Conservation (phyloP, 1,139 yeast species). For the Entelexis paramagnoliae region DNA sequence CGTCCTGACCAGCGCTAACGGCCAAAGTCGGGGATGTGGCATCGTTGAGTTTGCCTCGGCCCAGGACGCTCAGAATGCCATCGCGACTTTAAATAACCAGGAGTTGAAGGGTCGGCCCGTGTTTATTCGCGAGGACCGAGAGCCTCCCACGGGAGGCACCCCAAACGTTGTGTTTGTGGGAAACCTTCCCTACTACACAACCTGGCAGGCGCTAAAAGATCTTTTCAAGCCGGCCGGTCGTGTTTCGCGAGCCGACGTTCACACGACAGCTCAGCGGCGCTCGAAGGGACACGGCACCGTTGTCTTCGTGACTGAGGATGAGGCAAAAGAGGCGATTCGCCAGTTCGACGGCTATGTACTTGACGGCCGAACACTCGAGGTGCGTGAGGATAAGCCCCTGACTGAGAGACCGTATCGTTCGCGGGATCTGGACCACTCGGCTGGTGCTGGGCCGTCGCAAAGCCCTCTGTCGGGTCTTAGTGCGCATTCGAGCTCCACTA, state of each 20-base stretch:
- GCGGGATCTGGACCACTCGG: background rate
- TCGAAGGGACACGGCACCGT: slow-evolving; percentile 61
- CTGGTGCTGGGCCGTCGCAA: background rate
- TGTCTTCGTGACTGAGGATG: slow-evolving; percentile 40
- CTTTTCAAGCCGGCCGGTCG: slow-evolving; percentile 38
- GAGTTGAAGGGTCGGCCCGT: slow-evolving; percentile 68
- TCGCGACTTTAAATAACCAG: slow-evolving; percentile 56
- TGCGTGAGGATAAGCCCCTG: slow-evolving; percentile 40
- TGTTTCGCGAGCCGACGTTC: slow-evolving; percentile 48
- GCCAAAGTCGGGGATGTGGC: slow-evolving; percentile 60
- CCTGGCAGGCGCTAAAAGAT: slow-evolving; percentile 47
- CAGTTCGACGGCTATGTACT: slow-evolving; percentile 43
- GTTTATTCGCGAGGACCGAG: slow-evolving; percentile 63
- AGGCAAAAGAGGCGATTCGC: slow-evolving; percentile 44
- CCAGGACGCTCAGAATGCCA: slow-evolving; percentile 67
- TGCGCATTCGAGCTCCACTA: background rate
- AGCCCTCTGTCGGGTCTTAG: background rate
- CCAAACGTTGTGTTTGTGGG: slow-evolving; percentile 37
- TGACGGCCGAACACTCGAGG: slow-evolving; percentile 51
- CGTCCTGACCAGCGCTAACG: slow-evolving; percentile 71
- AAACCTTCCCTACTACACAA: slow-evolving; percentile 48
- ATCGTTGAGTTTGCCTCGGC: slow-evolving; percentile 73
- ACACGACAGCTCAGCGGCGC: slow-evolving; percentile 34
- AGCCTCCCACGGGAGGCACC: slow-evolving; percentile 18
- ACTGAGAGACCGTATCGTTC: slow-evolving; percentile 20